A percentile compares a stretch with the other conserved stretches of the same genome.
phyloP scores from a whole-genome alignment of 2,329 filamentous ascomycete species.

The Fusarium floridanum region DNA sequence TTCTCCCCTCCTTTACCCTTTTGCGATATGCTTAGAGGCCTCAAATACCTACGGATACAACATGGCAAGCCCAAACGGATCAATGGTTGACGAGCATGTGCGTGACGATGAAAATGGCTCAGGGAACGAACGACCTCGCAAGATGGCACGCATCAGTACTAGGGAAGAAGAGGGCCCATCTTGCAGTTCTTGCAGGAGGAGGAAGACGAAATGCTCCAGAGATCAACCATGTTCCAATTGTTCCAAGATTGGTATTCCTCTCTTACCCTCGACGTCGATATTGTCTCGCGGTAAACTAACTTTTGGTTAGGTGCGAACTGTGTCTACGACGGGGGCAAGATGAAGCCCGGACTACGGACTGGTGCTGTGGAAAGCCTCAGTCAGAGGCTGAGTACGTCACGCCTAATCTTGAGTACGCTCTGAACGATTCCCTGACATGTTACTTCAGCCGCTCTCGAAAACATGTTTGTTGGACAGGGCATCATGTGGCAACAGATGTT shows the following conservation, averaged over 20 bases:
- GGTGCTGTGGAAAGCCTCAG: conserved; percentile 53
- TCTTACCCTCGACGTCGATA: background rate
- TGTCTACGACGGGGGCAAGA: conserved; percentile 50
- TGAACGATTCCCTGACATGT: background rate
- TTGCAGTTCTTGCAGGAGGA: conserved; percentile 6
- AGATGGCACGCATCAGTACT: background rate
- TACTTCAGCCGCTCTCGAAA: conserved; percentile 45
- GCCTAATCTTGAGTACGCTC: background rate
- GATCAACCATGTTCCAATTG: conserved; percentile 6
- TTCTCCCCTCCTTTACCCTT: background rate
- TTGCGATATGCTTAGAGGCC: background rate
- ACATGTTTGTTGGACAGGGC: conserved; percentile 56
- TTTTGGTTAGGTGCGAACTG: conserved; percentile 44
- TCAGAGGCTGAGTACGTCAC: conserved; percentile 48
- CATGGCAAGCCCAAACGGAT: background rate
- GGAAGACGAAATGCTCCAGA: conserved; percentile 9
- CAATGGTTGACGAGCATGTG: background rate
- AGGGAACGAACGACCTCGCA: background rate
- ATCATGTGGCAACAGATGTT: conserved; percentile 53
- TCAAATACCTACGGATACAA: background rate
- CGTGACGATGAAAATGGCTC: background rate
- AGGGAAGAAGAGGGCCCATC: conserved; percentile 3
- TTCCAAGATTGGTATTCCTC: background rate
- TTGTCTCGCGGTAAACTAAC: background rate
- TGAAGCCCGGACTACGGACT: conserved; percentile 51